A percentile compares a stretch with the other conserved stretches of the same genome.
Conservation (phyloP, 208 protist genomes). For the Trypanosoma platydactyli region DNA sequence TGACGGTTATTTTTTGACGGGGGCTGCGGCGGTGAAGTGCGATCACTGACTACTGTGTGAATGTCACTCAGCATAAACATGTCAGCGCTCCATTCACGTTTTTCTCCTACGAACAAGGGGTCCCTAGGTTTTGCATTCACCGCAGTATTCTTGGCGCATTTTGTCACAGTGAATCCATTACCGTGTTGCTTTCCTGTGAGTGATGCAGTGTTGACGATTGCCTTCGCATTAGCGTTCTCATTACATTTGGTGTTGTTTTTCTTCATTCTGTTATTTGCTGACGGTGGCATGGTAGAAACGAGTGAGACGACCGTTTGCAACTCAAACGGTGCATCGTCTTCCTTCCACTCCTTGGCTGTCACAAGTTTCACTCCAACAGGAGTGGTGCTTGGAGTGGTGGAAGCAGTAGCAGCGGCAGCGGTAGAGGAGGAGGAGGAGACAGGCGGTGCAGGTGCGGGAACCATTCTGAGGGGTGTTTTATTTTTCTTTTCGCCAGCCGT, state of each 20-base stretch:
- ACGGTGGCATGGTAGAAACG: neutral
- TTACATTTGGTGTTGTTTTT: neutral
- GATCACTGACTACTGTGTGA: conserved; percentile 18
- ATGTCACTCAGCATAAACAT: conserved; percentile 27
- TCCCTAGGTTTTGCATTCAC: neutral
- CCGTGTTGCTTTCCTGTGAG: neutral
- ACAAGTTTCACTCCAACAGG: conserved; percentile 1
- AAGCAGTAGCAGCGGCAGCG: neutral
- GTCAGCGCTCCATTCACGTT: conserved; percentile 31
- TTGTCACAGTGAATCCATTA: conserved; percentile 4
- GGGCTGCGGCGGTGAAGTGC: conserved; percentile 1
- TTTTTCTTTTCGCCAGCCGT: neutral
- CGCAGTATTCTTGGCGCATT: neutral
- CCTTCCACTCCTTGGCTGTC: conserved; percentile 23
- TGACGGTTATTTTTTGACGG: neutral
- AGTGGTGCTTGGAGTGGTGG: neutral
- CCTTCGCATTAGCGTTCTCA: neutral
- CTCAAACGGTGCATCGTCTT: conserved; percentile 23
- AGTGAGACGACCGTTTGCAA: conserved; percentile 19
- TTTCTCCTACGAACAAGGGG: conserved; percentile 16
- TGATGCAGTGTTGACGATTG: neutral
- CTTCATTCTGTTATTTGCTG: neutral
- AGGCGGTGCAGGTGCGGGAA: too few relatives aligned
- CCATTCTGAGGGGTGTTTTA: neutral
- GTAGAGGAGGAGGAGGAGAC: neutral